Evolutionary conservation across 2,329 filamentous ascomycete genomes (phyloP).

Genomic region (Colletotrichum spinosum): DNA sequence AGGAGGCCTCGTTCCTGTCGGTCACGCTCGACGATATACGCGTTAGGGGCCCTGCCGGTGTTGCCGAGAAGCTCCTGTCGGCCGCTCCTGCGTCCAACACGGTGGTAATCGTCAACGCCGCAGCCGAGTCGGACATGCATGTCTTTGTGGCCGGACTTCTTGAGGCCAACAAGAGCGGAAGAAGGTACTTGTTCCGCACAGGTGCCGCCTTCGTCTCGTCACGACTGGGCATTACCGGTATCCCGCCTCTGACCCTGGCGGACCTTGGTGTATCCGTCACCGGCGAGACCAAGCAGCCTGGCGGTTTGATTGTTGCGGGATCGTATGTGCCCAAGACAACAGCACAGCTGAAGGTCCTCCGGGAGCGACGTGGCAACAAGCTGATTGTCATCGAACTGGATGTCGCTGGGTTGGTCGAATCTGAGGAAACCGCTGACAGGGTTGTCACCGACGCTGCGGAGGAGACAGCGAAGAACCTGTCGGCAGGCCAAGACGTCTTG

Average conservation of each 20-base stretch:
- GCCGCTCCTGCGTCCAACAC: constrained; percentile 41
- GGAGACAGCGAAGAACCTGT: constrained; percentile 46
- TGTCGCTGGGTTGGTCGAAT: constrained; percentile 34
- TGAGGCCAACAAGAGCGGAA: constrained; percentile 45
- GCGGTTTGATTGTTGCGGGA: constrained; percentile 66
- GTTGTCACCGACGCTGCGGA: constrained; percentile 29
- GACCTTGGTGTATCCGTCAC: constrained; percentile 52
- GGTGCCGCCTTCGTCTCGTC: constrained; percentile 58
- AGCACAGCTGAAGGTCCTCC: constrained; percentile 43
- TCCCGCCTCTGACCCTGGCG: constrained; percentile 60
- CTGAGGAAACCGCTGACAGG: constrained; percentile 16
- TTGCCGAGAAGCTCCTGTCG: constrained; percentile 42
- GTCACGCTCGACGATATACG: constrained; percentile 57
- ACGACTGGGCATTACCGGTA: constrained; percentile 62
- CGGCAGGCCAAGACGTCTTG: constrained; percentile 62
- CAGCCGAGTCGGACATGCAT: constrained; percentile 65
- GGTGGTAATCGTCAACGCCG: constrained; percentile 65
- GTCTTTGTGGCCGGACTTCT: constrained; percentile 64
- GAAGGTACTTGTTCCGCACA: constrained; percentile 52
- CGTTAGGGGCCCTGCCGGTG: constrained; percentile 43
- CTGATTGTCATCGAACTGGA: constrained; percentile 39
- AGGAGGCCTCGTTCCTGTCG: constrained; percentile 42
- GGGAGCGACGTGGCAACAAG: constrained; percentile 36
- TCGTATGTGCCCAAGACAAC: constrained; percentile 72
- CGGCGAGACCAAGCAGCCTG: constrained; percentile 40